These are phyloP conservation scores for Penicillium crustosum DNA, from an alignment of 2,329 filamentous ascomycete species.

Conservation along the genomic window DNA sequence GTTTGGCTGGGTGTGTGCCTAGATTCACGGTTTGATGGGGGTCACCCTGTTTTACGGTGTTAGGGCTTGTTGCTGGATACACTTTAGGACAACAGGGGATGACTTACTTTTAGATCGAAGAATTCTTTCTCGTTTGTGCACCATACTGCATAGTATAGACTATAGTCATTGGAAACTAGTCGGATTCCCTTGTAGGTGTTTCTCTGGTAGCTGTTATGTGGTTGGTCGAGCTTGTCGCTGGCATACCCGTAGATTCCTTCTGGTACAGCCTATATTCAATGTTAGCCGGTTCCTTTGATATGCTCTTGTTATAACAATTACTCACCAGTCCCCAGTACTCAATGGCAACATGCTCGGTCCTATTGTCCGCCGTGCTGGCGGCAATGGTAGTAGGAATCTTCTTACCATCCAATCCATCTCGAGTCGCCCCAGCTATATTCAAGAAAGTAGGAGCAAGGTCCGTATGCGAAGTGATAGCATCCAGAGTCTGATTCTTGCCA, in stretches of 20 bases:
- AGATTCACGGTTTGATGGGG: conserved; percentile 54
- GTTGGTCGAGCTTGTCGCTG: conserved; percentile 19
- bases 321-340: conserved; percentile 56
- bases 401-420: conserved; percentile 57
- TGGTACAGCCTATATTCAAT: conserved; percentile 21
- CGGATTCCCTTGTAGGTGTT: conserved; percentile 64
- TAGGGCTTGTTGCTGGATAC: background rate
- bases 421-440: conserved; percentile 37
- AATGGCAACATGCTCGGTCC: conserved; percentile 57
- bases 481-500: conserved; percentile 39
- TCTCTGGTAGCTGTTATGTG: conserved; percentile 32
- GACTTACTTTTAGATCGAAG: conserved; percentile 58
- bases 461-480: conserved; percentile 61
- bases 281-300: background rate
- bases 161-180: conserved; percentile 56
- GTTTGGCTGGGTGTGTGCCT: conserved; percentile 23
- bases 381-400: conserved; percentile 48
- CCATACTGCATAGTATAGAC: conserved; percentile 67
- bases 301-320: conserved; percentile 5
- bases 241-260: conserved; percentile 31
- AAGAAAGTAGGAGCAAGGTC: conserved; percentile 65
- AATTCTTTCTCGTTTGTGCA: conserved; percentile 67
- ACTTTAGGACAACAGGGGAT: background rate
- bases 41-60: conserved; percentile 44
- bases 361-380: conserved; percentile 23